A percentile compares a stretch with the other conserved stretches of the same genome.
phyloP scores from a whole-genome alignment of 139 green algal species.

The Auxenochlorella pyrenoidosa region DNA sequence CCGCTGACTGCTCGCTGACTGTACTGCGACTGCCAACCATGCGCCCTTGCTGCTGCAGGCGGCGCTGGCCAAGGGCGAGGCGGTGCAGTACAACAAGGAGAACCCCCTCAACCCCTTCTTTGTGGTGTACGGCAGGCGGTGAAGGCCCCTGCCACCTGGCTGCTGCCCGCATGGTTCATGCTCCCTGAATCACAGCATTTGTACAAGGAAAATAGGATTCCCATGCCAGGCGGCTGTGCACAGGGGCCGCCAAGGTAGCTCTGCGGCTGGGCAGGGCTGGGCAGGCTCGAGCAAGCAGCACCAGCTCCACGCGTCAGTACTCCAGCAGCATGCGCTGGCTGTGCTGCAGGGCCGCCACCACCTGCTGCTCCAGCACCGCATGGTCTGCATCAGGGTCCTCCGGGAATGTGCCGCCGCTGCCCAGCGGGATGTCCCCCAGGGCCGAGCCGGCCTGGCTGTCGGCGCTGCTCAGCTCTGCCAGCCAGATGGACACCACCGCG shows the following conservation, averaged over 20 bases:
- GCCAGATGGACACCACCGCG: constrained; percentile 67
- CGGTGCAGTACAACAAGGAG: constrained; percentile 89
- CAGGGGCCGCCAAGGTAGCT: too few relatives aligned
- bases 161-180: background rate
- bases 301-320: background rate
- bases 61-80: constrained; percentile 61
- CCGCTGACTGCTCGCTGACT: too few relatives aligned
- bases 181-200: background rate
- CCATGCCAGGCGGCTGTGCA: background rate
- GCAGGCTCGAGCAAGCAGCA: too few relatives aligned
- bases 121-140: constrained; percentile 77
- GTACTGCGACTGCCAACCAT: too few relatives aligned
- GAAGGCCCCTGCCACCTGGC: background rate
- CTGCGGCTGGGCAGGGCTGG: too few relatives aligned
- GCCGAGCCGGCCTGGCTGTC: background rate
- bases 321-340: background rate
- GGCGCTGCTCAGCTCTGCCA: constrained; percentile 35
- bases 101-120: constrained; percentile 90
- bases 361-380: background rate
- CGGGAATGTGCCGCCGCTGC: constrained; percentile 15
- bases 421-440: background rate
- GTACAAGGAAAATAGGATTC: too few relatives aligned
- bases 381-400: constrained; percentile 47
- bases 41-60: constrained; percentile 42
- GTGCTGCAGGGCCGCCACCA: background rate